A percentile compares a stretch with the other conserved stretches of the same genome.
Conservation (phyloP, 2,329 filamentous ascomycete genomes). For the Rhexocercosporidium sp. region DNA sequence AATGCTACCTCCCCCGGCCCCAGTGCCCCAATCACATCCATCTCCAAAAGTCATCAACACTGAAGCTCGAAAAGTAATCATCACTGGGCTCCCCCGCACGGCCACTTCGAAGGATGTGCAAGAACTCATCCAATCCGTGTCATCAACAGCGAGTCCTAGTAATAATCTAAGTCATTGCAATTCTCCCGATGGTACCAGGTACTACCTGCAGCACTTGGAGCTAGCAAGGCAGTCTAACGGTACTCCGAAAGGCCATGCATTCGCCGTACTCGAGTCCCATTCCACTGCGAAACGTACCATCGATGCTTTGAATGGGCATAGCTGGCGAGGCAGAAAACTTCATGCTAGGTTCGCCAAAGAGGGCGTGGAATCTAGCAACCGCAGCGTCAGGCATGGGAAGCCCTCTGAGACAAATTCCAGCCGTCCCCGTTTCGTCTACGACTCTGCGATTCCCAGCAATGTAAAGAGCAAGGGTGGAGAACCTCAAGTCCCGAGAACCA, state of each 20-base stretch:
- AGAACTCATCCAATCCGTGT: slow-evolving; percentile 15
- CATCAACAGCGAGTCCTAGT: neutral
- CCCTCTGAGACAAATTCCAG: neutral
- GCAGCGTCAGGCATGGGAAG: neutral
- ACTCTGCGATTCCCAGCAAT: neutral
- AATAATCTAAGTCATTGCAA: neutral
- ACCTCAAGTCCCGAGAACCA: neutral
- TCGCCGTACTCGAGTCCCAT: slow-evolving; percentile 26
- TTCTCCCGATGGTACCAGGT: neutral
- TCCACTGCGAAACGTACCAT: slow-evolving; percentile 19
- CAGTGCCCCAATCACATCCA: neutral
- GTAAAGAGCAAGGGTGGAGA: neutral
- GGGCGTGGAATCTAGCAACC: slow-evolving; percentile 13
- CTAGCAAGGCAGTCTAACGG: slow-evolving; percentile 24
- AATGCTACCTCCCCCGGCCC: neutral
- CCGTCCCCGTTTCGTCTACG: neutral
- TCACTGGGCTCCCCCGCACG: slow-evolving; percentile 26
- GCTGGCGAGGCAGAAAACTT: slow-evolving; percentile 14
- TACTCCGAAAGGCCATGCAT: slow-evolving; percentile 29
- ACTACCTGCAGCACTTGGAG: slow-evolving; percentile 20
- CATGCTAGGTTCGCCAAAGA: slow-evolving; percentile 26
- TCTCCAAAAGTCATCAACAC: slow-evolving; percentile 13
- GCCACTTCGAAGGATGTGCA: slow-evolving; percentile 15
- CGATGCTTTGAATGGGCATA: slow-evolving; percentile 12
- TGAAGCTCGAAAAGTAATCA: slow-evolving; percentile 35